Conservation (phyloP, 2,329 filamentous ascomycete genomes). For the Hymenoscyphus linearis region DNA sequence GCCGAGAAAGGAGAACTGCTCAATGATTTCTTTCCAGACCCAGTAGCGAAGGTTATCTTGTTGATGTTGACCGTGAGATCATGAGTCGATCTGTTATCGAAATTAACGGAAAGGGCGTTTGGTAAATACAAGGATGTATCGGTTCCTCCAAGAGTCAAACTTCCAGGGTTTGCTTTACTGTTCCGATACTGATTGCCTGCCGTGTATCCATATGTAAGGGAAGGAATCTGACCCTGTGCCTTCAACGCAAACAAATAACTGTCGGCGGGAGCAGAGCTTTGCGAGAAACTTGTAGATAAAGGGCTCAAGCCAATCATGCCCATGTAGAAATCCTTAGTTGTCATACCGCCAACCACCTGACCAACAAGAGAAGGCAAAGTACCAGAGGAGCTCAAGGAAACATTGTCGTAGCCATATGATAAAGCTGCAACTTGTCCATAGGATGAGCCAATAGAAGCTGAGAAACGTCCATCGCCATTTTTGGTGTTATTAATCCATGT, state of each 20-base stretch:
- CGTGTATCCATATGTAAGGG: constrained; percentile 40
- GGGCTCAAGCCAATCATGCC: constrained; percentile 26
- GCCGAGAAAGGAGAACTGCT: constrained; percentile 18
- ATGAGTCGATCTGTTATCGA: constrained; percentile 34
- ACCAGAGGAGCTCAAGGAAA: constrained; percentile 14
- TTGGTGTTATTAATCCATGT: constrained; percentile 1
- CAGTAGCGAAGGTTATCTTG: constrained; percentile 24
- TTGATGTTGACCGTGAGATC: constrained; percentile 37
- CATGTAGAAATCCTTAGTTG: constrained; percentile 26
- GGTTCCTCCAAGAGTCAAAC: constrained; percentile 33
- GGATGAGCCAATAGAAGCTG: constrained; percentile 17
- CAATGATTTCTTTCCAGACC: constrained; percentile 10
- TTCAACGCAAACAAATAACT: constrained; percentile 37
- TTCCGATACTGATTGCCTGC: constrained; percentile 38
- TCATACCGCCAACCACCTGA: constrained; percentile 30
- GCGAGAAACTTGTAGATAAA: constrained; percentile 19
- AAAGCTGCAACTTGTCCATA: constrained; percentile 16
- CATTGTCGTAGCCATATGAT: constrained; percentile 23
- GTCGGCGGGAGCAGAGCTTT: constrained; percentile 16
- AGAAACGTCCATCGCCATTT: constrained; percentile 9
- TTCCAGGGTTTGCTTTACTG: constrained; percentile 18
- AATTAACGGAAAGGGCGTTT: constrained; percentile 36
- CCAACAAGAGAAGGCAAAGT: constrained; percentile 14
- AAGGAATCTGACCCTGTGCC: constrained; percentile 35
- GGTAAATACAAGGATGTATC: constrained; percentile 37